Conservation (phyloP, 331 rosid species). For the Arachis monticola region DNA sequence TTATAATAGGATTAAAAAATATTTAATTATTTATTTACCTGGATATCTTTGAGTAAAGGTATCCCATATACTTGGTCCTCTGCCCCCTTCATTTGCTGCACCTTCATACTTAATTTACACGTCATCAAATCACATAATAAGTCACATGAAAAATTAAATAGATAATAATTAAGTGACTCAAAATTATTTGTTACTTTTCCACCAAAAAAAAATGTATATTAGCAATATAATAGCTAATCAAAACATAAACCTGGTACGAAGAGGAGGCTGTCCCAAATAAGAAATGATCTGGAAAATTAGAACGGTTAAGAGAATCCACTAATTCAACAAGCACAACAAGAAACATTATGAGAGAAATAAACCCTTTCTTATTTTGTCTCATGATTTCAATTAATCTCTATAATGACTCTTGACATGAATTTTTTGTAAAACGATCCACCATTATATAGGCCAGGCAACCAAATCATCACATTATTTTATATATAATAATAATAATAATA, state of each 20-base stretch:
- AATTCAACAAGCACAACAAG: conserved; percentile 24
- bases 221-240: neutral
- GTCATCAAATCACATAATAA: neutral
- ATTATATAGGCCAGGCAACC: conserved; percentile 8
- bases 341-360: conserved; percentile 3
- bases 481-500: no score
- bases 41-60: conserved; percentile 49
- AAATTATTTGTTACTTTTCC: neutral
- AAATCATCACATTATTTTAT: neutral
- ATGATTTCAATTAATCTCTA: conserved; percentile 22
- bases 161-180: neutral
- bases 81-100: conserved; percentile 46
- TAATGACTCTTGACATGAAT: conserved; percentile 7
- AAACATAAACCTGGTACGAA: conserved; percentile 41
- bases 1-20: no score
- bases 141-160: neutral
- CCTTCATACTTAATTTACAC: conserved; percentile 46
- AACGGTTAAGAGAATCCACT: conserved; percentile 33
- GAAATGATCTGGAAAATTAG: conserved; percentile 33
- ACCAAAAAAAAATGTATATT: neutral
- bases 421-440: conserved; percentile 20
- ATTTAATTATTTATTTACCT: conserved; percentile 30
- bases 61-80: conserved; percentile 56
- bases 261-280: conserved; percentile 42
- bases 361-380: neutral